Evolutionary conservation across 179 eudicot species (phyloP).

Genomic region (Pouteria campechiana): DNA sequence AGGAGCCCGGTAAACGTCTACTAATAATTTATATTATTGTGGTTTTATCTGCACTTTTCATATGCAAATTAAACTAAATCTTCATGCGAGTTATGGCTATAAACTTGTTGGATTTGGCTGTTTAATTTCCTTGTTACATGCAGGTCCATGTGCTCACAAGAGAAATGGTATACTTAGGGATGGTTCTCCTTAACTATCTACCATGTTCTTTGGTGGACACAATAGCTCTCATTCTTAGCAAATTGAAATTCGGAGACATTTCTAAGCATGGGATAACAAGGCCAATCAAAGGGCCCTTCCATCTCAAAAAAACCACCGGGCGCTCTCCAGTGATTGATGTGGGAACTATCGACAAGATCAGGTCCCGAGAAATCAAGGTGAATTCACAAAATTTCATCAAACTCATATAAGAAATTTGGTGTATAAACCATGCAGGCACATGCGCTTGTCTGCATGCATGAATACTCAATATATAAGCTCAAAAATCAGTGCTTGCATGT

Average conservation of each 20-base stretch:
- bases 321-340: conserved; percentile 34
- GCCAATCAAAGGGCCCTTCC: conserved; percentile 46
- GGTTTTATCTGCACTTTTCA: too few relatives aligned
- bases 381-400: too few relatives aligned
- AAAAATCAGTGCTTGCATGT: too few relatives aligned
- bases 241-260: conserved; percentile 31
- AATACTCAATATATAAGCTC: too few relatives aligned
- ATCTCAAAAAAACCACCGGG: conserved; percentile 12
- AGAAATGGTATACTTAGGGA: conserved; percentile 22
- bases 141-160: conserved; percentile 56
- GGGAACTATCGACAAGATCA: conserved; percentile 25
- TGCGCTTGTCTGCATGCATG: too few relatives aligned
- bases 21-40: too few relatives aligned
- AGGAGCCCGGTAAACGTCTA: conserved; percentile 50
- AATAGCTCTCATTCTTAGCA: conserved; percentile 28
- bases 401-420: too few relatives aligned
- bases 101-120: too few relatives aligned
- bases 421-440: too few relatives aligned
- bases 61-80: too few relatives aligned
- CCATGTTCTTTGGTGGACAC: conserved; percentile 32
- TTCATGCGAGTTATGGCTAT: too few relatives aligned
- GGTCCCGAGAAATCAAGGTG: conserved; percentile 24
- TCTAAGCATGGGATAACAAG: conserved; percentile 30
- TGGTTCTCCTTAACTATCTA: conserved; percentile 24
- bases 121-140: too few relatives aligned